A percentile compares a stretch with the other conserved stretches of the same genome.
phyloP scores from a whole-genome alignment of 2,329 filamentous ascomycete genomes.

The Colletotrichum sp. region DNA sequence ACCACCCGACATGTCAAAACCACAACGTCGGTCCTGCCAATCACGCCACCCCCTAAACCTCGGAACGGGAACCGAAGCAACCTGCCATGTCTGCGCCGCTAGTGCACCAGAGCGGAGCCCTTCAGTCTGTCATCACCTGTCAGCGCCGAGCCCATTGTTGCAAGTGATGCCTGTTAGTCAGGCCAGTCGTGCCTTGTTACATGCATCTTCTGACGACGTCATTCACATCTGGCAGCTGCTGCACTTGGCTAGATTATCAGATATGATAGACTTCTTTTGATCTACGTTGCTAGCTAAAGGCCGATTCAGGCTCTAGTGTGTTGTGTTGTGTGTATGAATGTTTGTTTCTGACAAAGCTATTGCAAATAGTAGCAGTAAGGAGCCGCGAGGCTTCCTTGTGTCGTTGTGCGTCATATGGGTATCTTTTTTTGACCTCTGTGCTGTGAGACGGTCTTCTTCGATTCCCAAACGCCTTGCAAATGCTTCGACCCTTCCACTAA shows the following conservation, averaged over 20 bases:
- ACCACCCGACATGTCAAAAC: not conserved
- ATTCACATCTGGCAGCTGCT: not conserved
- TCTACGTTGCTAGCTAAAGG: slow-evolving; percentile 5
- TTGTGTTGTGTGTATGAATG: not conserved
- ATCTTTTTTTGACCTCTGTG: slow-evolving; percentile 17
- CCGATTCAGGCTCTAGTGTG: not conserved
- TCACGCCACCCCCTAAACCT: not conserved
- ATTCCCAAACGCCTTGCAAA: slow-evolving; percentile 23
- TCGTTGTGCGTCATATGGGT: slow-evolving; percentile 13
- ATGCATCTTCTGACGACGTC: not conserved
- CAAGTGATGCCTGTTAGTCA: slow-evolving; percentile 1
- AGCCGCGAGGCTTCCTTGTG: not conserved
- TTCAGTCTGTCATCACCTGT: not conserved
- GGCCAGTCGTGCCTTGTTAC: not conserved
- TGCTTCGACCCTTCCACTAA: slow-evolving; percentile 5
- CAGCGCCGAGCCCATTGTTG: not conserved
- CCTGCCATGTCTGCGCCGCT: not conserved
- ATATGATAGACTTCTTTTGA: slow-evolving; percentile 1
- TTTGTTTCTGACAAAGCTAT: slow-evolving; percentile 4
- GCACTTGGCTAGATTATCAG: not conserved
- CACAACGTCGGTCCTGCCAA: not conserved
- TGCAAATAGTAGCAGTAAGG: slow-evolving; percentile 8
- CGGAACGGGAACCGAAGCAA: not conserved
- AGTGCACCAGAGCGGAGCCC: not conserved
- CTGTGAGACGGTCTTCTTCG: slow-evolving; percentile 10